Evolutionary conservation across 345 rosid genomes (phyloP).

Genomic region (Gynandropsis gynandra): DNA sequence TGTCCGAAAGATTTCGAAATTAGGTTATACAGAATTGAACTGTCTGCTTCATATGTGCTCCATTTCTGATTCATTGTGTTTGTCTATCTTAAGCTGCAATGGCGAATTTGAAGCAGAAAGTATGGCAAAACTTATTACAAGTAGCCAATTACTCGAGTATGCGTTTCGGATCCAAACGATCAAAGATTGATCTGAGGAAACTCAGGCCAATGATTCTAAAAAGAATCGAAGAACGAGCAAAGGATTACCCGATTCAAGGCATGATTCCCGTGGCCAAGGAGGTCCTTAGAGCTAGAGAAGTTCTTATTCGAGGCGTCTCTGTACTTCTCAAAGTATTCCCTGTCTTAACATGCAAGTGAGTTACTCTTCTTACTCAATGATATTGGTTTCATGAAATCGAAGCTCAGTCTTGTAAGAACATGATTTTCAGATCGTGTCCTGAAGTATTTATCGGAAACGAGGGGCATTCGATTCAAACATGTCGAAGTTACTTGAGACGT

Average conservation of each 20-base stretch:
- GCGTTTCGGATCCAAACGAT: constrained; percentile 38
- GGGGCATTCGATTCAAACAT: constrained; percentile 82
- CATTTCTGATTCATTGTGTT: constrained; percentile 1
- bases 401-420: constrained; percentile 2
- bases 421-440: constrained; percentile 63
- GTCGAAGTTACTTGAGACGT: constrained; percentile 54
- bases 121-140: constrained; percentile 16
- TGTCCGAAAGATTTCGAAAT: too few relatives aligned
- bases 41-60: background rate
- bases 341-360: constrained; percentile 71
- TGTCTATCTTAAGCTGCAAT: constrained; percentile 16
- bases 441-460: constrained; percentile 73
- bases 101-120: constrained; percentile 28
- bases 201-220: constrained; percentile 71
- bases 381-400: too few relatives aligned
- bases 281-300: constrained; percentile 46
- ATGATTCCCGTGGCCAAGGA: constrained; percentile 67
- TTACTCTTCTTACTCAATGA: too few relatives aligned
- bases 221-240: constrained; percentile 61
- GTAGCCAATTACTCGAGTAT: constrained; percentile 19
- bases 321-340: constrained; percentile 50
- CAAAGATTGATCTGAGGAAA: constrained; percentile 45
- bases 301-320: constrained; percentile 50
- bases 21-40: background rate
- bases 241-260: constrained; percentile 50